Base-by-base conservation (phyloP, 345 rosid genomes). In the Hibiscus mutabilis region DNA sequence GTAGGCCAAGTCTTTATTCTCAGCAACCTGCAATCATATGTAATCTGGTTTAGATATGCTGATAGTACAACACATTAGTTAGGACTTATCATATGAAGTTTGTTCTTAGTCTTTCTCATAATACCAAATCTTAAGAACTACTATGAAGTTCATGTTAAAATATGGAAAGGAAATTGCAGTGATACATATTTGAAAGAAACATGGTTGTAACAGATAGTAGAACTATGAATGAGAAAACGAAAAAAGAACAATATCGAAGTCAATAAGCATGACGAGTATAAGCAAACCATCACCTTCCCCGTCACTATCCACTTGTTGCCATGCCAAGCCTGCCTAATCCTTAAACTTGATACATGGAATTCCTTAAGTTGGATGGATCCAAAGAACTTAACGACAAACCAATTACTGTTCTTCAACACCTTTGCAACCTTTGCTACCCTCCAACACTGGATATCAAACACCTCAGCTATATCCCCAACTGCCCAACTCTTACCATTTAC, bases 371-470 rank as follows among this genome's bases (percentile, higher is more conserved):
- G 46, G 46, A 42, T 42, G 14, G 46, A 42, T 42, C 46, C 46
- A 2, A 42, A 42, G 46, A 42, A 42, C 66, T 69, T 76, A 10
- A 83, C 22, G n/a, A 78, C 82, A 68, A 73, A 80, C 31, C 47
- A 7, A 29, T 68, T 74, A 13, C 25, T 40, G 16, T 74, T 80
- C 67, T 44, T 63, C 60, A 76, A 49, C 44, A 53, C 82, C 73
- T 80, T 76, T 1, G 55, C 77, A 57, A 83, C 60, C 72, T 78
- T 80, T 49, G 82, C 84, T 24, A 68, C 78, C 68, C 79, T 80
- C 86, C 84, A 83, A 37, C 80, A 73, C 3, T 60, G 63, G 56
- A 42, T 42, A 42, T 42, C 46, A 42, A 42, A 42, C 46, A 11
- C 46, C 13, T 42, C 46, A 11, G 46, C 14, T 42, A 42, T 42